A percentile compares a stretch with the other conserved stretches of the same genome.
Evolutionary conservation across 2,329 filamentous ascomycete genomes (phyloP).

Genomic region (Verticillium zaregamsianum): DNA sequence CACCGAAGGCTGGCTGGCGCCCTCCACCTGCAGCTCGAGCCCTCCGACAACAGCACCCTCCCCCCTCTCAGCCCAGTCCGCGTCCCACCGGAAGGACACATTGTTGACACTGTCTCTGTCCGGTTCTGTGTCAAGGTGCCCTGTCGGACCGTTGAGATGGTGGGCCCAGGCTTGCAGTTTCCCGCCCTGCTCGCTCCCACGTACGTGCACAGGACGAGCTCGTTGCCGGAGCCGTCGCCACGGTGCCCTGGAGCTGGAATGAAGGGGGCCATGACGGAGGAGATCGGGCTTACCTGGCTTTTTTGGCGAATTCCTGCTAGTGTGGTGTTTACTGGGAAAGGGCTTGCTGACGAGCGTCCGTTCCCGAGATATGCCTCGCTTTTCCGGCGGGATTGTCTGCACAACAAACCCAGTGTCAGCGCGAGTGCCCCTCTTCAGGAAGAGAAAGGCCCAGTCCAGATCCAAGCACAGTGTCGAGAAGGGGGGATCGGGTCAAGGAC

Average conservation of each 20-base stretch:
- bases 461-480: neutral
- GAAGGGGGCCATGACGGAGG: neutral
- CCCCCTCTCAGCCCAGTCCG: neutral
- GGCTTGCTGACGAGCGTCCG: neutral
- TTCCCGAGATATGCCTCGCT: neutral
- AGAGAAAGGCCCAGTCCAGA: neutral
- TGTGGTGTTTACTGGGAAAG: neutral
- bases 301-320: neutral
- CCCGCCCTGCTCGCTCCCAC: neutral
- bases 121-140: neutral
- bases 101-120: neutral
- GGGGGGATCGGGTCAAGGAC: neutral
- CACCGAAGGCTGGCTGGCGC: neutral
- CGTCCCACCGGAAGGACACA: neutral
- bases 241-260: neutral
- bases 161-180: neutral
- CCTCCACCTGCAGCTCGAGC: neutral
- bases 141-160: neutral
- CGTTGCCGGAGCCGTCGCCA: neutral
- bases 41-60: neutral
- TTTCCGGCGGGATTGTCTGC: neutral
- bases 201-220: neutral
- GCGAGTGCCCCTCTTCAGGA: neutral
- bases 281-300: neutral
- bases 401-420: neutral